phyloP scores from a whole-genome alignment of 768 basidiomycete species.

The Boletus eberwhitei region DNA sequence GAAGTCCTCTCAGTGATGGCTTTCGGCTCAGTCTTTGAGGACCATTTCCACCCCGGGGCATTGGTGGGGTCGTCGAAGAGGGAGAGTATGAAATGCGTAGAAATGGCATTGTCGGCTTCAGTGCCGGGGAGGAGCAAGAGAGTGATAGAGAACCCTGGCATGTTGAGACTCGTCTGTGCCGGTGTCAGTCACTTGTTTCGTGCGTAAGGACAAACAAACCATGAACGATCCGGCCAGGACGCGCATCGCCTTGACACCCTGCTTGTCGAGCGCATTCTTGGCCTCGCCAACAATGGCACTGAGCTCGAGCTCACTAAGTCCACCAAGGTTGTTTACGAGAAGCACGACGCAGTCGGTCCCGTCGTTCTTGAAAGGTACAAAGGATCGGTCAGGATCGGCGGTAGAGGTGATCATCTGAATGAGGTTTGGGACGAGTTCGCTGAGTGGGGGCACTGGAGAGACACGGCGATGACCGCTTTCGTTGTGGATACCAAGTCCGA shows the following conservation, averaged over 20 bases:
- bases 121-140: conserved; percentile 67
- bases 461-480: conserved; percentile 71
- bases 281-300: conserved; percentile 64
- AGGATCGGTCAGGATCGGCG: conserved; percentile 72
- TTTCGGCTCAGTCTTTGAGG: conserved; percentile 43
- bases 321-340: conserved; percentile 86
- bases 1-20: conserved; percentile 12
- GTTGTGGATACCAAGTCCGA: conserved; percentile 91
- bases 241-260: conserved; percentile 56
- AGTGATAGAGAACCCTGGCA: conserved; percentile 89
- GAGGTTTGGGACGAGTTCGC: conserved; percentile 65
- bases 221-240: conserved; percentile 82
- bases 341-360: conserved; percentile 69
- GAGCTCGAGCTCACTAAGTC: conserved; percentile 80
- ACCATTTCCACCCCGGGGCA: conserved; percentile 87
- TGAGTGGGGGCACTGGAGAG: conserved; percentile 68
- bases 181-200: neutral
- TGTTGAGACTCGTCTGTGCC: conserved; percentile 78
- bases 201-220: conserved; percentile 41
- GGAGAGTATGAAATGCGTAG: conserved; percentile 48
- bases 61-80: conserved; percentile 66
- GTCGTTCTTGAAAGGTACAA: conserved; percentile 63
- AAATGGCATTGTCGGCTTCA: conserved; percentile 37
- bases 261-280: conserved; percentile 49
- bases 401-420: conserved; percentile 70